A percentile compares a stretch with the other conserved stretches of the same genome.
Evolutionary conservation across 371 early-diverging fungal species (phyloP).

Genomic region (Umbelopsis sp.): DNA sequence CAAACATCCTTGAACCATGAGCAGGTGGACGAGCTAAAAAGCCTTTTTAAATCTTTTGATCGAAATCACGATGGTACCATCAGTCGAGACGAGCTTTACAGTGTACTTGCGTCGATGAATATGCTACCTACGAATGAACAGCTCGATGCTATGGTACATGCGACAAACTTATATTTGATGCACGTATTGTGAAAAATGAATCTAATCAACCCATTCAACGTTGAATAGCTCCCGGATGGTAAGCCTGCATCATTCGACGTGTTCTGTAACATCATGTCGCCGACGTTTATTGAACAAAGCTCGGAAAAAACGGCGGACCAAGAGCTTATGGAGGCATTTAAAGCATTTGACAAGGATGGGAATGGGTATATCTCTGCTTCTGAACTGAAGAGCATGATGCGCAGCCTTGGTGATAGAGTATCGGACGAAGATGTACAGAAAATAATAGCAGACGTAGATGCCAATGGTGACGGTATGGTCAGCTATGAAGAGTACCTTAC

Average conservation of each 20-base stretch:
- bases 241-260: neutral
- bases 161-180: neutral
- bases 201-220: neutral
- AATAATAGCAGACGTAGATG: constrained; percentile 47
- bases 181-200: neutral
- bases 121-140: neutral
- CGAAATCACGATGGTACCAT: constrained; percentile 5
- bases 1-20: neutral
- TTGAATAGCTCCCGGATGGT: neutral
- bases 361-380: constrained; percentile 42
- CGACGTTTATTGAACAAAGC: neutral
- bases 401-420: constrained; percentile 44
- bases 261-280: constrained; percentile 8
- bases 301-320: constrained; percentile 14
- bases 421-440: constrained; percentile 36
- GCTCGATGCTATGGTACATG: constrained; percentile 9
- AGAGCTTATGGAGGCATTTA: constrained; percentile 48
- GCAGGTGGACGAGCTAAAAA: neutral
- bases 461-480: constrained; percentile 45
- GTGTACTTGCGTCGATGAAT: neutral
- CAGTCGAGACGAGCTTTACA: constrained; percentile 5
- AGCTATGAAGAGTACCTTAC: constrained; percentile 42
- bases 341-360: constrained; percentile 49
- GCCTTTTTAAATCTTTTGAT: constrained; percentile 5
- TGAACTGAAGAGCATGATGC: constrained; percentile 52